A percentile compares a stretch with the other conserved stretches of the same genome.
Conservation (phyloP, 2,329 filamentous ascomycete species). For the Chaetomium sp. region DNA sequence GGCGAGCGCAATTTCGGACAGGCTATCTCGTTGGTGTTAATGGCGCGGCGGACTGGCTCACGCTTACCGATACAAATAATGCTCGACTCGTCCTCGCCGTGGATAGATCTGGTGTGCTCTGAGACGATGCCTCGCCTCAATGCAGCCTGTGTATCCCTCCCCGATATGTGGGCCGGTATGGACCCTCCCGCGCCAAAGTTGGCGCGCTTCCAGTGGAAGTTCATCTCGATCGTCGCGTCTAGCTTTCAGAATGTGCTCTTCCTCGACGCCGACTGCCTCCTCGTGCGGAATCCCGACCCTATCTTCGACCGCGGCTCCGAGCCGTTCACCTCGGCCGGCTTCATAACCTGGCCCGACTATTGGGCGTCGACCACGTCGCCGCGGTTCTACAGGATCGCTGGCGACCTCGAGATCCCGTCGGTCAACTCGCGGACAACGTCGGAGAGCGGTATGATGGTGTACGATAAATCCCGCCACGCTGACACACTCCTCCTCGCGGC, state of each 20-base stretch:
- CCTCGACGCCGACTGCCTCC: conserved; percentile 61
- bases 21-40: conserved; percentile 52
- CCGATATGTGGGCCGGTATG: conserved; percentile 33
- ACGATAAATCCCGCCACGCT: conserved; percentile 52
- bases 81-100: conserved; percentile 40
- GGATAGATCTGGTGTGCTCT: conserved; percentile 40
- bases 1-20: conserved; percentile 52
- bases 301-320: conserved; percentile 49
- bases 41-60: conserved; percentile 54
- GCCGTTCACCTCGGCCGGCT: conserved; percentile 53
- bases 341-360: conserved; percentile 62
- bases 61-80: conserved; percentile 50
- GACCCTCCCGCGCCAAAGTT: conserved; percentile 28
- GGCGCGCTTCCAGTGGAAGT: conserved; percentile 57
- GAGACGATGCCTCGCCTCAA: conserved; percentile 37
- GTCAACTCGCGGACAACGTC: conserved; percentile 43
- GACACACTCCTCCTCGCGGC: conserved; percentile 51
- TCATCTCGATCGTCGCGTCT: conserved; percentile 59
- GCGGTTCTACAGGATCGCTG: conserved; percentile 49
- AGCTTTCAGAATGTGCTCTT: conserved; percentile 61
- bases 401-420: conserved; percentile 38
- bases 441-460: conserved; percentile 53
- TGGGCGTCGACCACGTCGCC: conserved; percentile 49
- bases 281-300: conserved; percentile 42
- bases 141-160: conserved; percentile 41